phyloP scores from a whole-genome alignment of 2,329 filamentous ascomycete genomes.

The Didymella pinodella region DNA sequence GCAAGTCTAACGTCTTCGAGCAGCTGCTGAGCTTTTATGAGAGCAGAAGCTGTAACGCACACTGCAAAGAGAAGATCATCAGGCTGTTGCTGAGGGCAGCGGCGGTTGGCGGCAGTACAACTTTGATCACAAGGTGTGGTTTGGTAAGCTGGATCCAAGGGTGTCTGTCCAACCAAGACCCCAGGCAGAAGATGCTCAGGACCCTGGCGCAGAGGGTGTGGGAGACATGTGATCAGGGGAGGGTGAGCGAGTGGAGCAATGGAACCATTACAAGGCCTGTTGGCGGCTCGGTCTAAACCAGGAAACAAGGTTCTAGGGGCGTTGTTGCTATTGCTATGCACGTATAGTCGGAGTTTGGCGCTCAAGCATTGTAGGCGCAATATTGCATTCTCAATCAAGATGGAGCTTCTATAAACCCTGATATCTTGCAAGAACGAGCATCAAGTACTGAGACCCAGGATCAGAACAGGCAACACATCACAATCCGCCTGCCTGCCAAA shows the following conservation, averaged over 20 bases:
- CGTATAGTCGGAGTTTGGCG: constrained; percentile 8
- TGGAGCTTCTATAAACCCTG: not conserved
- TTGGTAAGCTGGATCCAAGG: constrained; percentile 77
- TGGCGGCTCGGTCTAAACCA: constrained; percentile 15
- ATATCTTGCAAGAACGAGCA: not conserved
- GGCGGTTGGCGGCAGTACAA: constrained; percentile 76
- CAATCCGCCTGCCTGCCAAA: not conserved
- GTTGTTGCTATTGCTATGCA: not conserved
- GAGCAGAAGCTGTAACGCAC: constrained; percentile 69
- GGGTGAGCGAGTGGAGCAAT: constrained; percentile 71
- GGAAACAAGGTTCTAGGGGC: too few species aligned
- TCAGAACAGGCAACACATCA: not conserved
- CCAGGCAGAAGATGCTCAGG: constrained; percentile 61
- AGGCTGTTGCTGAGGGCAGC: constrained; percentile 71
- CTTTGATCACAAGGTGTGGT: constrained; percentile 79
- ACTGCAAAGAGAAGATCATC: constrained; percentile 69
- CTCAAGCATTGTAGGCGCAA: constrained; percentile 21
- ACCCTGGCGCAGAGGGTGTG: constrained; percentile 66
- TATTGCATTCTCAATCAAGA: not conserved
- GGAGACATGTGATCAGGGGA: constrained; percentile 71
- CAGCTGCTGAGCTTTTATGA: constrained; percentile 73
- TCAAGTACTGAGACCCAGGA: not conserved
- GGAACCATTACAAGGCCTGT: constrained; percentile 35
- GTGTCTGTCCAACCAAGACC: constrained; percentile 59
- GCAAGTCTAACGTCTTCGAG: constrained; percentile 73